Conservation (phyloP, 306 rosid genomes). For the Prunus fruticosa region DNA sequence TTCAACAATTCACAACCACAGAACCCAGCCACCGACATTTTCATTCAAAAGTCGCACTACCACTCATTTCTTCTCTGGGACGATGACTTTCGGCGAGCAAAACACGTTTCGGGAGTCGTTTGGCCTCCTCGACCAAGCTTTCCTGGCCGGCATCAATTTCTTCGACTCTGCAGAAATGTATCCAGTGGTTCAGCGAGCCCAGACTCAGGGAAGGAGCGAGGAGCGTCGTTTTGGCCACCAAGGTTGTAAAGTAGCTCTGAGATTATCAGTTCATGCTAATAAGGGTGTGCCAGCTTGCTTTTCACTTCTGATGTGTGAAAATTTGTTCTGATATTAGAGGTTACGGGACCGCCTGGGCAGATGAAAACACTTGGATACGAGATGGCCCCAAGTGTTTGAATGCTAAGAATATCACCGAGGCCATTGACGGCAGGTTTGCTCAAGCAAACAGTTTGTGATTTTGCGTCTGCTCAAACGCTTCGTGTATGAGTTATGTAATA, state of each 20-base stretch:
- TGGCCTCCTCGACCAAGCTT: constrained; percentile 70
- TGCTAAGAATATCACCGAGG: constrained; percentile 57
- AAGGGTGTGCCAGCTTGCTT: background rate
- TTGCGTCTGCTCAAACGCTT: background rate
- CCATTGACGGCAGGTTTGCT: constrained; percentile 68
- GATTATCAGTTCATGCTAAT: background rate
- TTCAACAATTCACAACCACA: no score
- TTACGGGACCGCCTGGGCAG: constrained; percentile 59
- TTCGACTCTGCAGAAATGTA: constrained; percentile 96
- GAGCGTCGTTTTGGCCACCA: constrained; percentile 71
- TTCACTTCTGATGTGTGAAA: no score
- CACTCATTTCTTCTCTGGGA: no score
- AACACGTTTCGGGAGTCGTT: constrained; percentile 54
- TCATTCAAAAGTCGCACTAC: no score
- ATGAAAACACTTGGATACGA: constrained; percentile 81
- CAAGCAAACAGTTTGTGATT: background rate
- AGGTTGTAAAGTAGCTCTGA: constrained; percentile 37
- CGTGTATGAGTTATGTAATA: background rate
- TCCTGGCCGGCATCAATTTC: constrained; percentile 70
- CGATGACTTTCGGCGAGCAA: constrained; percentile 93
- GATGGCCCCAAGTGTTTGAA: constrained; percentile 81
- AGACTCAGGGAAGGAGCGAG: constrained; percentile 78
- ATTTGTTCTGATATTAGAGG: no score
- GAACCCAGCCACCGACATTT: no score
- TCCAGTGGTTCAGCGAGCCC: constrained; percentile 82